Evolutionary conservation across 305 asterid species (phyloP).

Genomic region (Fraxinus angustifolia): DNA sequence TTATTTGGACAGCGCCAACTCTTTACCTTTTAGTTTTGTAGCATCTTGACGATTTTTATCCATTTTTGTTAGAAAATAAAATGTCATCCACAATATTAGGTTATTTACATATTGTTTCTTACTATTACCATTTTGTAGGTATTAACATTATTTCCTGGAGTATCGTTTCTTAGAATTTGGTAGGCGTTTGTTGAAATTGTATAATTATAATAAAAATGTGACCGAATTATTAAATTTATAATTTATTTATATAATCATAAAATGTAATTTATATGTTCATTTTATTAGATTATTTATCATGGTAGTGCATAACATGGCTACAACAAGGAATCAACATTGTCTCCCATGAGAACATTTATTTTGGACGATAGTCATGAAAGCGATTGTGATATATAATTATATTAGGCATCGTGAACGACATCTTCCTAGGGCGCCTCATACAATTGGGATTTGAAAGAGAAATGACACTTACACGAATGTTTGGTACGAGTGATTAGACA

Average conservation of each 20-base stretch:
- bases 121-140: slow-evolving; percentile 42
- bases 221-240: no score
- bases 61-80: neutral
- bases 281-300: neutral
- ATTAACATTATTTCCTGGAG: slow-evolving; percentile 71
- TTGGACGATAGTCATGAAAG: neutral
- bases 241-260: no score
- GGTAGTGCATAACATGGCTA: neutral
- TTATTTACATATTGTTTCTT: slow-evolving; percentile 7
- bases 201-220: no score
- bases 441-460: no score
- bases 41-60: neutral
- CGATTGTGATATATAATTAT: neutral
- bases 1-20: neutral
- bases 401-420: neutral
- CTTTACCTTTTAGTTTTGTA: neutral
- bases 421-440: no score
- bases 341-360: neutral
- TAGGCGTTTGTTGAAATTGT: slow-evolving; percentile 25
- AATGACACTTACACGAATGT: no score
- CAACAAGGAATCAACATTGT: neutral
- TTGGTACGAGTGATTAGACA: no score
- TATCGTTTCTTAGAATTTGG: slow-evolving; percentile 83
- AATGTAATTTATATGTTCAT: neutral
- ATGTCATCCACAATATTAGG: slow-evolving; percentile 1